A percentile compares a stretch with the other conserved stretches of the same genome.
Evolutionary conservation across 305 asterid genomes (phyloP).

Genomic region (Fraxinus paxiana): DNA sequence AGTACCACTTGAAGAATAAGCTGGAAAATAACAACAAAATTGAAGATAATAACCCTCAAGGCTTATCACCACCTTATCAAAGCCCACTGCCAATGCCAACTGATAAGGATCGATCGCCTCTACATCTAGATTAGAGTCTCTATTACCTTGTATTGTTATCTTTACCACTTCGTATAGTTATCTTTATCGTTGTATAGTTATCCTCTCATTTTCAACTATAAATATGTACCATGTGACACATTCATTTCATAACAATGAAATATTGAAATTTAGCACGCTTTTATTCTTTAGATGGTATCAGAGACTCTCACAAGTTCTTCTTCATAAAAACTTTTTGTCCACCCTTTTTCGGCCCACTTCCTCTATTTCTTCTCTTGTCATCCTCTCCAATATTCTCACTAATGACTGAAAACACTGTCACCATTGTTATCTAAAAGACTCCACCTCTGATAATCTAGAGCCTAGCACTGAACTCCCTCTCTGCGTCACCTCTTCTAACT

Average conservation of each 20-base stretch:
- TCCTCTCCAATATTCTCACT: background rate
- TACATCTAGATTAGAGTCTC: background rate
- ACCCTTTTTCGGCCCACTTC: background rate
- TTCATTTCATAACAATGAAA: background rate
- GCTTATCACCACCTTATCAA: background rate
- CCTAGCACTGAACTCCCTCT: background rate
- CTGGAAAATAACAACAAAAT: background rate
- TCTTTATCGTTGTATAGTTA: background rate
- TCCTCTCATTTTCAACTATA: background rate
- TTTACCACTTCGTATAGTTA: background rate
- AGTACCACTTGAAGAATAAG: background rate
- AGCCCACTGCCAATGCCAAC: background rate
- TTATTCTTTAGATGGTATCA: background rate
- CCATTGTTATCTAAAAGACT: background rate
- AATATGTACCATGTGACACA: background rate
- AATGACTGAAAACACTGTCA: too few relatives aligned
- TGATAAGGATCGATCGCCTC: background rate
- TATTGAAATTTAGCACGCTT: background rate
- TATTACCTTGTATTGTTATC: background rate
- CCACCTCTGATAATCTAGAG: background rate
- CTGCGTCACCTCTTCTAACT: background rate
- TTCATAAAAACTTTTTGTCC: background rate
- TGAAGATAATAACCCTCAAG: background rate
- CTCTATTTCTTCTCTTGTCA: background rate
- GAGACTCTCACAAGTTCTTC: background rate